Evolutionary conservation across 306 rosid species (phyloP).

Genomic region (Cucurbita maxima): DNA sequence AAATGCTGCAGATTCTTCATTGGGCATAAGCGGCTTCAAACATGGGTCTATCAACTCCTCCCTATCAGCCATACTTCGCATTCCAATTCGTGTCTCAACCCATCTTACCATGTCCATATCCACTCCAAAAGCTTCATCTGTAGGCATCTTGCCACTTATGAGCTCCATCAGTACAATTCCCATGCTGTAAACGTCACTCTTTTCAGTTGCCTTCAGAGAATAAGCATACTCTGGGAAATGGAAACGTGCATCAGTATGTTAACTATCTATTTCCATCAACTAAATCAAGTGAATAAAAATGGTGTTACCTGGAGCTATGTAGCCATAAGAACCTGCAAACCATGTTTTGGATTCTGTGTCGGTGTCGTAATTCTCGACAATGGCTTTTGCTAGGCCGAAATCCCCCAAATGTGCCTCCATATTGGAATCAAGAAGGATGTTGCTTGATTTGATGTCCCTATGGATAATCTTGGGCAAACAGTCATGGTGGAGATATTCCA

Average conservation of each 20-base stretch:
- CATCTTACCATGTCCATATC: conserved; percentile 97
- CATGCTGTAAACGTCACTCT: conserved; percentile 90
- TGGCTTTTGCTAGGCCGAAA: conserved; percentile 71
- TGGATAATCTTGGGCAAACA: conserved; percentile 78
- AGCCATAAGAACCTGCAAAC: conserved; percentile 91
- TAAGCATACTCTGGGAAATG: conserved; percentile 56
- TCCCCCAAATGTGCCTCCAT: conserved; percentile 97
- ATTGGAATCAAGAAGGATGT: conserved; percentile 60
- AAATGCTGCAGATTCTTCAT: conserved; percentile 46
- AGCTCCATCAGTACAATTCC: conserved; percentile 89
- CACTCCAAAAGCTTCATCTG: conserved; percentile 43
- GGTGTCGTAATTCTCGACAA: conserved; percentile 46
- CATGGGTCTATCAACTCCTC: conserved; percentile 57
- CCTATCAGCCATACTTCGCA: conserved; percentile 17
- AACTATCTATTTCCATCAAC: too few relatives aligned
- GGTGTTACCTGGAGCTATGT: conserved; percentile 75
- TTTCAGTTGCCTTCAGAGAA: conserved; percentile 69
- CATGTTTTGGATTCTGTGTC: conserved; percentile 54
- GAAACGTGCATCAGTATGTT: not conserved
- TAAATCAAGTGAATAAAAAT: not conserved
- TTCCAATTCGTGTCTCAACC: conserved; percentile 46
- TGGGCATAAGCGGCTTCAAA: conserved; percentile 42
- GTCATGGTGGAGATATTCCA: conserved; percentile 89
- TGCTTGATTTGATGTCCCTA: conserved; percentile 81
- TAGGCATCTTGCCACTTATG: conserved; percentile 84